Conservation (phyloP, 768 basidiomycete species). For the Rhizopogon sp. region DNA sequence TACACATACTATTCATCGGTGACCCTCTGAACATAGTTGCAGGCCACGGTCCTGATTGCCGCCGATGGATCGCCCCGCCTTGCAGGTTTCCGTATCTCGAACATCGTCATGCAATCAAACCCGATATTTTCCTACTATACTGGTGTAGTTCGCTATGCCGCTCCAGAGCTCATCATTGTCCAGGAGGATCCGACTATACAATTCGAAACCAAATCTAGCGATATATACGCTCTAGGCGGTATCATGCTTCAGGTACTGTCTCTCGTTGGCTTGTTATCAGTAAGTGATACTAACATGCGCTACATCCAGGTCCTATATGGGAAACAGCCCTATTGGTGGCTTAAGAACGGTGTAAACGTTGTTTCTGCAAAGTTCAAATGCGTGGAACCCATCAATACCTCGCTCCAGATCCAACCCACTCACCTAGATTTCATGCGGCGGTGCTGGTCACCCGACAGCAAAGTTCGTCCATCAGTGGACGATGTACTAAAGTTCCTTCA, state of each 20-base stretch:
- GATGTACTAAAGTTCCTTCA: too few relatives aligned
- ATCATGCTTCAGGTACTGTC: constrained; percentile 15
- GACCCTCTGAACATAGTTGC: too few relatives aligned
- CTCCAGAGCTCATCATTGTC: too few relatives aligned
- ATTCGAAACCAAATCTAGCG: constrained; percentile 9
- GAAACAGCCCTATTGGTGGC: constrained; percentile 12
- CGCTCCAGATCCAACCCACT: constrained; percentile 1
- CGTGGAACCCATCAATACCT: constrained; percentile 6
- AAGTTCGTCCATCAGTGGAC: too few relatives aligned
- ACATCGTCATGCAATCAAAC: too few relatives aligned
- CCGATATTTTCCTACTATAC: too few relatives aligned
- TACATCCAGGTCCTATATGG: constrained; percentile 21
- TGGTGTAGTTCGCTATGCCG: too few relatives aligned
- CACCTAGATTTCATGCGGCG: constrained; percentile 16
- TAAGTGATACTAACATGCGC: neutral
- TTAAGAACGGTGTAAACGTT: constrained; percentile 10
- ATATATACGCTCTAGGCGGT: constrained; percentile 16
- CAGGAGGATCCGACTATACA: neutral
- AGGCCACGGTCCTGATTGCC: too few relatives aligned
- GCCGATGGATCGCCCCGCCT: too few relatives aligned
- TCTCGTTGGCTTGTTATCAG: neutral
- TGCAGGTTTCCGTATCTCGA: too few relatives aligned
- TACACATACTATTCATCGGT: too few relatives aligned
- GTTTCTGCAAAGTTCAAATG: constrained; percentile 12
- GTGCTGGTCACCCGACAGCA: constrained; percentile 21